phyloP scores from a whole-genome alignment of 2,329 filamentous ascomycete species.

The Claviceps spartinae region DNA sequence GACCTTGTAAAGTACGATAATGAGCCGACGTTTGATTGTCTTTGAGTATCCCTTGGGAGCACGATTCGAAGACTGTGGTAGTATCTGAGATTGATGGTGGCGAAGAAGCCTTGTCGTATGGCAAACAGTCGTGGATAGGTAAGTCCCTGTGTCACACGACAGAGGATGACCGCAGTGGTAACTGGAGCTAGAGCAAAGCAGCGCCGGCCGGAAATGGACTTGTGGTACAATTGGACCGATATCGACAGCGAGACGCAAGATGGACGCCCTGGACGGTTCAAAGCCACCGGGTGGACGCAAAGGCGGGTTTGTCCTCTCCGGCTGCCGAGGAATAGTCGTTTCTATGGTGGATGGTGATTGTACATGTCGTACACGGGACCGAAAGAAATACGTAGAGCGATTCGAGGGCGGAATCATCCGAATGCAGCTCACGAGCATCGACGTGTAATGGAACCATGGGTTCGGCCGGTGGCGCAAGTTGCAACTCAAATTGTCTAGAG shows the following conservation, averaged over 20 bases:
- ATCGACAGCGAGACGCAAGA: background rate
- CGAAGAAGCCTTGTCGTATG: background rate
- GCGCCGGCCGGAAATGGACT: background rate
- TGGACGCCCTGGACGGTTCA: background rate
- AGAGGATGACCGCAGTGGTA: background rate
- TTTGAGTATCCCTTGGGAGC: background rate
- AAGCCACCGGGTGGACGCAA: background rate
- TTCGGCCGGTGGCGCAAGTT: background rate
- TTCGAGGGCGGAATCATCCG: background rate
- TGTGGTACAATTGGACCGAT: background rate
- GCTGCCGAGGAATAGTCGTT: background rate
- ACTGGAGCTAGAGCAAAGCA: background rate
- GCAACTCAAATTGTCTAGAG: background rate
- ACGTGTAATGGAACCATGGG: constrained; percentile 1
- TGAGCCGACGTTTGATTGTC: background rate
- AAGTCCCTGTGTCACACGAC: background rate
- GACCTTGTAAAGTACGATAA: background rate
- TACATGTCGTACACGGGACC: background rate
- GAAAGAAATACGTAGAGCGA: too few relatives aligned
- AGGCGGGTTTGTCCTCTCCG: background rate
- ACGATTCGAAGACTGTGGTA: background rate
- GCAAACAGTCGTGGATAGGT: background rate
- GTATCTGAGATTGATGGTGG: background rate
- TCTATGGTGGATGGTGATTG: background rate
- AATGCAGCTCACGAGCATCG: background rate